Base-by-base conservation (phyloP, 2,329 filamentous ascomycete species). In the Amauroascus verrucosus region DNA sequence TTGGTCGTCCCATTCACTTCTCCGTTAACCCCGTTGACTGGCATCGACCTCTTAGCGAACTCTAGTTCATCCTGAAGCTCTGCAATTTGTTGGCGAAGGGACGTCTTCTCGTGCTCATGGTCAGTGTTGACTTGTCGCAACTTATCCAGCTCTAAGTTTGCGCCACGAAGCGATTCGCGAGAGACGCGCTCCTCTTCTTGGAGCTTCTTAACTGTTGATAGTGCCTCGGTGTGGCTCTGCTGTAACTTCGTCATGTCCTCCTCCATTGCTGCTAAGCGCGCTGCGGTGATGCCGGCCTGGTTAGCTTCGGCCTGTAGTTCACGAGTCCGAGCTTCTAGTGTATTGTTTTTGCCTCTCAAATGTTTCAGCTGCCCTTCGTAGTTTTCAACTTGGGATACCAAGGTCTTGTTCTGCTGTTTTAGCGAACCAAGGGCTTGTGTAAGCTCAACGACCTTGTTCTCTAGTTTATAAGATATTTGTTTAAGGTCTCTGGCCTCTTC, bases 371-470 rank as follows among this genome's bases (percentile, higher is more conserved):
- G 93, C 61, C 80, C 84, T 69, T 98, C 91, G 73, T 97, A 96
- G 69, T 87, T 96, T 71, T 96, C 88, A 47, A 98, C 85, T 70
- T 97, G 90, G 33, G 81, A 84, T 62, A 86, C 77, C 57, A 98
- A 78, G 55, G 81, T 80, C 77, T 95, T 96, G 80, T 98, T 98
- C 73, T 95, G 88, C 58, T 84, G 81, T 75, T 95, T 95, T 79
- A 95, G 85, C 8, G 88, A 84, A 60, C 93, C 90, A 62, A 98
- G 73, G 48, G 85, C 88, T 70, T 98, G 93, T 1, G 93, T 98
- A 64, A 98, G 80, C 74, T 98, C 93, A 58, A 98, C 88, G 58
- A 98, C 93, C 82, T 98, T 98, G 79, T 98, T 97, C 71, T 98
- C 93, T 63, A 98, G 77, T 77, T 95, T 97, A 78, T 98, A 98